Evolutionary conservation across 202 grass and related monocot species (phyloP), one percentile per base, ranked within the genome.

Genomic region (Elaeis oleifera): DNA sequence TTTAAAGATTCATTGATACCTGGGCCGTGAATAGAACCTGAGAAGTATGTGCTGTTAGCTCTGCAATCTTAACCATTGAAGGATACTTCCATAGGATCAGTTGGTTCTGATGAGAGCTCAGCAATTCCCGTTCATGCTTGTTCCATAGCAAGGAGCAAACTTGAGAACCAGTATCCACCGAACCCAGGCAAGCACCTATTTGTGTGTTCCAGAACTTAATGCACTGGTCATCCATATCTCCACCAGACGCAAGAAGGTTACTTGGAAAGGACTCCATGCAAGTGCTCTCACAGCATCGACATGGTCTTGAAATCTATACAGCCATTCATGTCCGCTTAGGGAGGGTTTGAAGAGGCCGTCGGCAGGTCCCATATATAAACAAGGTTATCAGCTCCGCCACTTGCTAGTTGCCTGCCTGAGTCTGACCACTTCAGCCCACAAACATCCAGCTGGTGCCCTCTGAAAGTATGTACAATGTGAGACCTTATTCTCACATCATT

Each of bases 121-220:
- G 32, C 5, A 85, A 56, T 70, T 80, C 76, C 4, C 70, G 63
- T 61, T 69, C 77, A 60, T 76, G 75, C 67, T 73, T 80, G 56
- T 80, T 80, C 82, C 82, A 85, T 16, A 76, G 67, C n/a, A 76
- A 50, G 6, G 51, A 60, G 16, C 71, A 80, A 32, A 80, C 71
- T 23, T 85, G 77, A 19, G 76, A 76, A 11, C 67, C 68, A 54
- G 76, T 85, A 52, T 84, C 76, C 60, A 85, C 60, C 16, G 67
- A 85, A 39, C 68, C 76, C 53, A 76, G 18, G 49, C 71, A 76
- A 21, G 36, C n/a, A 27, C 82, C 82, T 28, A 64, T 70, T 18
- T 64, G 54, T 17, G 60, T 65, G 44, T 85, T 81, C 74, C 78
- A 81, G 54, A 85, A 70, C 67, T 77, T 85, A 56, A 81, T 85